A percentile compares a stretch with the other conserved stretches of the same genome.
These are phyloP conservation scores for Colletotrichum liriopes DNA, from an alignment of 2,329 filamentous ascomycete species.

Conservation along the genomic window DNA sequence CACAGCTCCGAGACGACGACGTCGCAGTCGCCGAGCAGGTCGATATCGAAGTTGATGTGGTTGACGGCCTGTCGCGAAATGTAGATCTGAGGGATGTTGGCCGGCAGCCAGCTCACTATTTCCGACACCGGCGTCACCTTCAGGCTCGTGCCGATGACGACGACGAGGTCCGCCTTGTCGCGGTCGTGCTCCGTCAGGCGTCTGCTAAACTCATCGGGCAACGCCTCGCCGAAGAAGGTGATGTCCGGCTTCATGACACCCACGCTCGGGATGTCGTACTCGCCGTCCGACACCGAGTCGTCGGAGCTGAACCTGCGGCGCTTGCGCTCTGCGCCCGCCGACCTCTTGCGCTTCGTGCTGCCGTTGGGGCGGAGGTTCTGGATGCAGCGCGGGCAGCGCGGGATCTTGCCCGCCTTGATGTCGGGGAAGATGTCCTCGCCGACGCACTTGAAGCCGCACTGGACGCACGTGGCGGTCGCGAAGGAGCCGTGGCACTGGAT, in stretches of 20 bases:
- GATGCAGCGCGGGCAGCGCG: constrained; percentile 82
- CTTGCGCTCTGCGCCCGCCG: constrained; percentile 56
- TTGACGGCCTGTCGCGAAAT: constrained; percentile 87
- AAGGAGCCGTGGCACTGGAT: constrained; percentile 98
- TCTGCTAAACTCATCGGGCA: constrained; percentile 86
- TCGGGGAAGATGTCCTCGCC: constrained; percentile 86
- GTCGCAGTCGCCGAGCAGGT: constrained; percentile 96
- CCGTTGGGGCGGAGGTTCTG: constrained; percentile 61
- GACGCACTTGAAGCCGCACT: constrained; percentile 81
- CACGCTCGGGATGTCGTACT: constrained; percentile 72
- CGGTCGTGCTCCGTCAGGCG: constrained; percentile 87
- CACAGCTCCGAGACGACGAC: constrained; percentile 90
- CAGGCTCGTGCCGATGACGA: constrained; percentile 96
- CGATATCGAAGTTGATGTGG: constrained; percentile 96
- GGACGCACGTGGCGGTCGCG: constrained; percentile 89
- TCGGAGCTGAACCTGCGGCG: constrained; percentile 55
- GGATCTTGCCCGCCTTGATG: constrained; percentile 82
- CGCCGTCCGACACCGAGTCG: constrained; percentile 61
- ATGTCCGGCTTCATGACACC: constrained; percentile 98
- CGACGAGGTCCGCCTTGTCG: constrained; percentile 86
- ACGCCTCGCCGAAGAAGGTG: constrained; percentile 94
- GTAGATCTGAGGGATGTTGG: constrained; percentile 90
- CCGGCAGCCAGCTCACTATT: constrained; percentile 84
- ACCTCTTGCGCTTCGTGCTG: constrained; percentile 57
- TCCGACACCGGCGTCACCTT: constrained; percentile 97